Percentiles rank a stretch among this genome's conserved stretches.
Evolutionary conservation across 2,329 filamentous ascomycete genomes (phyloP).

Genomic region (Phoma sp.): DNA sequence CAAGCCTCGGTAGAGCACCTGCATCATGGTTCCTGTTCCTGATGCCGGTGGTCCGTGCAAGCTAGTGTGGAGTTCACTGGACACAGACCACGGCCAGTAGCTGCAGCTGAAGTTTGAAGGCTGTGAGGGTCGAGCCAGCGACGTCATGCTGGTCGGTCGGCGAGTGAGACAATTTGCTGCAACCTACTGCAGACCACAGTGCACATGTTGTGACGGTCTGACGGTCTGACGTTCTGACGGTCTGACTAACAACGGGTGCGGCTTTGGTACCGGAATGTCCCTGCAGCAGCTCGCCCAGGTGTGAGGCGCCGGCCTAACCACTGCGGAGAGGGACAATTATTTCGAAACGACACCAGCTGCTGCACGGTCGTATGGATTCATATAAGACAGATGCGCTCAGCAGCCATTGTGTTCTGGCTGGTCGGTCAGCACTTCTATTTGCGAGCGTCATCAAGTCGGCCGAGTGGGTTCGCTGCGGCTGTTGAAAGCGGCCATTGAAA

Average conservation of each 20-base stretch:
- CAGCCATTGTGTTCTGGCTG: conserved; percentile 6
- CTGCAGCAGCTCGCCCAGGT: conserved; percentile 20
- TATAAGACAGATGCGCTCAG: conserved; percentile 11
- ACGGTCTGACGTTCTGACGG: background rate
- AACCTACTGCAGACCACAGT: background rate
- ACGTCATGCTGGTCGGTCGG: conserved; percentile 26
- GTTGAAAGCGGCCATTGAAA: background rate
- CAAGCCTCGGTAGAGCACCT: conserved; percentile 22
- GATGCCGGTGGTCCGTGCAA: conserved; percentile 1
- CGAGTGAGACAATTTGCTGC: background rate
- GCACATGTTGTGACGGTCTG: background rate
- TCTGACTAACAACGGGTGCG: conserved; percentile 3
- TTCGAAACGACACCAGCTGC: conserved; percentile 20
- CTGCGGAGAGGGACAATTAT: conserved; percentile 18
- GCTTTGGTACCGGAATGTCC: conserved; percentile 14
- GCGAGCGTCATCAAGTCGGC: background rate
- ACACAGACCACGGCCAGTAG: conserved; percentile 10
- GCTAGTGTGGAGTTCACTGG: background rate
- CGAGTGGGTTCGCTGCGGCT: background rate
- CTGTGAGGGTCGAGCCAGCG: conserved; percentile 2
- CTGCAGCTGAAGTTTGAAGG: conserved; percentile 21
- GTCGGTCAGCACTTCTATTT: conserved; percentile 17
- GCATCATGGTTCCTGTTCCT: conserved; percentile 17
- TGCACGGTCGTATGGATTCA: conserved; percentile 10
- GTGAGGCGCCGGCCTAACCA: conserved; percentile 4